Evolutionary conservation across 331 rosid genomes (phyloP).

Genomic region (Rosa hybrid): DNA sequence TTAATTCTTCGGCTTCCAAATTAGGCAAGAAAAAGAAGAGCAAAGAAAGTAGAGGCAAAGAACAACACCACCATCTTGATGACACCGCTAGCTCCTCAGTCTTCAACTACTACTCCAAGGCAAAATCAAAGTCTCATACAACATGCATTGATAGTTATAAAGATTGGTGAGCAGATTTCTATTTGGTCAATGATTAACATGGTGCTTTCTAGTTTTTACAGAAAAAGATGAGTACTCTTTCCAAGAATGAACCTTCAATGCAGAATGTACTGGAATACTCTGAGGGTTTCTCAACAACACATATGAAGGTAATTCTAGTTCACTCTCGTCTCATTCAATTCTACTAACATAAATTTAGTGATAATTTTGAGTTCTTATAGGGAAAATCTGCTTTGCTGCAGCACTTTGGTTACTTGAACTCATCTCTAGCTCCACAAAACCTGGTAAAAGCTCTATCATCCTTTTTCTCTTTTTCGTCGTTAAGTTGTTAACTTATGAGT

Average conservation of each 20-base stretch:
- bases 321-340: neutral
- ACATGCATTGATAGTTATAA: slow-evolving; percentile 3
- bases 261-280: slow-evolving; percentile 49
- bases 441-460: slow-evolving; percentile 39
- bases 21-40: slow-evolving; percentile 38
- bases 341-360: slow-evolving; percentile 4
- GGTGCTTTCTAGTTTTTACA: slow-evolving; percentile 27
- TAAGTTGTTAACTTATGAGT: neutral
- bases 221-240: slow-evolving; percentile 40
- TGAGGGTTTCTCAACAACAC: slow-evolving; percentile 65
- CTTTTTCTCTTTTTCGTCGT: neutral
- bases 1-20: slow-evolving; percentile 38
- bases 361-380: slow-evolving; percentile 37
- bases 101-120: slow-evolving; percentile 52
- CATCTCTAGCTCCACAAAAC: slow-evolving; percentile 48
- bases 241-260: slow-evolving; percentile 46
- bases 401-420: slow-evolving; percentile 48
- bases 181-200: neutral
- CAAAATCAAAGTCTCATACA: slow-evolving; percentile 27
- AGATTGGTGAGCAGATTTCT: neutral
- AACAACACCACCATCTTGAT: slow-evolving; percentile 54
- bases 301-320: slow-evolving; percentile 47
- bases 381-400: slow-evolving; percentile 54
- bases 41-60: slow-evolving; percentile 43
- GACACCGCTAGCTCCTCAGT: slow-evolving; percentile 92